A percentile compares a stretch with the other conserved stretches of the same genome.
phyloP scores from a whole-genome alignment of 139 green algal genomes.

The Haematococcus sp. region DNA sequence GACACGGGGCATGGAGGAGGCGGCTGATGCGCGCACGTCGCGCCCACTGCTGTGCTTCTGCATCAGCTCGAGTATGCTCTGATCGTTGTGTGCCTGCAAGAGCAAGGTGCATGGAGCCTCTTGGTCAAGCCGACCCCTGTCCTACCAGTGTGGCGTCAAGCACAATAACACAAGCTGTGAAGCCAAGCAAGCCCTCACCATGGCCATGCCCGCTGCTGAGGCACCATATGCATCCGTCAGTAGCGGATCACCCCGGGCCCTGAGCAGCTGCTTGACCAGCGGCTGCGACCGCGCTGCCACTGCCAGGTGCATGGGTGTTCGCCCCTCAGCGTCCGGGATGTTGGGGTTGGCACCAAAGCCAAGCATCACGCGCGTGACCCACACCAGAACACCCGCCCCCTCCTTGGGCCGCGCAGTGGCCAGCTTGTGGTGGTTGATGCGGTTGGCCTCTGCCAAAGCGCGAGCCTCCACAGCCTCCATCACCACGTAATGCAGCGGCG shows the following conservation, averaged over 20 bases:
- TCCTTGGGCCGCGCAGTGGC: conserved; percentile 11
- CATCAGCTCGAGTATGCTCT: too few relatives aligned
- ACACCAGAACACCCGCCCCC: neutral
- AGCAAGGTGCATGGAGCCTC: too few relatives aligned
- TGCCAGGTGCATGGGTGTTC: conserved; percentile 13
- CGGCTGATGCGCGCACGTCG: too few relatives aligned
- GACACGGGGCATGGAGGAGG: too few relatives aligned
- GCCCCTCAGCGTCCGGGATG: neutral
- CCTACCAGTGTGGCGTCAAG: too few relatives aligned
- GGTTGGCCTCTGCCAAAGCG: conserved; percentile 11
- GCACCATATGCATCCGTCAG: neutral
- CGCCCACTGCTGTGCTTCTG: too few relatives aligned
- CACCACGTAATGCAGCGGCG: conserved; percentile 21
- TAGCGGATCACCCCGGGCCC: neutral
- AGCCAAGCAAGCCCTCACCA: too few relatives aligned
- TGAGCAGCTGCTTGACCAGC: conserved; percentile 17
- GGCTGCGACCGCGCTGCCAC: neutral
- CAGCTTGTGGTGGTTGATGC: conserved; percentile 30
- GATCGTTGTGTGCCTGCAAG: too few relatives aligned
- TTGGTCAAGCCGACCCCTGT: too few relatives aligned
- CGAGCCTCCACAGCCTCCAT: neutral
- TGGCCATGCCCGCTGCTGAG: neutral
- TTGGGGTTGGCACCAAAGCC: conserved; percentile 9
- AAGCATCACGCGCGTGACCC: conserved; percentile 19
- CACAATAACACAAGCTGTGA: too few relatives aligned